Evolutionary conservation across 2,329 filamentous ascomycete genomes (phyloP).

Genomic region (Fusarium oxysporum): DNA sequence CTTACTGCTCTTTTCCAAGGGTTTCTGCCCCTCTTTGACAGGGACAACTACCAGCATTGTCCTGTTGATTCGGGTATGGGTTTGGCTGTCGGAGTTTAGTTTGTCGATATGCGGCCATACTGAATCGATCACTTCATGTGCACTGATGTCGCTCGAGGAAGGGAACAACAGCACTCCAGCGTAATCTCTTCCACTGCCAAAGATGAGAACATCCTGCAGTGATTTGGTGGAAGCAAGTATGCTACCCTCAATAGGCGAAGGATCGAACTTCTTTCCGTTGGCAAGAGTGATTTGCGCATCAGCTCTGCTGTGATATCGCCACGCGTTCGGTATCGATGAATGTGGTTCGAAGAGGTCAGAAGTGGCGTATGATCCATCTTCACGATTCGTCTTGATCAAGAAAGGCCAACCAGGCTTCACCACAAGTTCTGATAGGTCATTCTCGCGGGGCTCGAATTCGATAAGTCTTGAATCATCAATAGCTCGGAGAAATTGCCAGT

Average conservation of each 20-base stretch:
- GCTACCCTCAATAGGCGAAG: conserved; percentile 68
- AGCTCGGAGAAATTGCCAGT: conserved; percentile 70
- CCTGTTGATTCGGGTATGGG: conserved; percentile 62
- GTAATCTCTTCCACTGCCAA: conserved; percentile 67
- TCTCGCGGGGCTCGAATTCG: conserved; percentile 58
- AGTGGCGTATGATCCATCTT: conserved; percentile 71
- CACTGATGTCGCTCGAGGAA: conserved; percentile 40
- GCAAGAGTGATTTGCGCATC: conserved; percentile 72
- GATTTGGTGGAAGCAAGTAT: conserved; percentile 58
- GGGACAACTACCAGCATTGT: conserved; percentile 63
- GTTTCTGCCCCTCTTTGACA: conserved; percentile 11
- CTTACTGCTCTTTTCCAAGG: conserved; percentile 71
- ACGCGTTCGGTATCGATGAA: conserved; percentile 62
- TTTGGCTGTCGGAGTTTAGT: conserved; percentile 61
- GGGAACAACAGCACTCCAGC: conserved; percentile 68
- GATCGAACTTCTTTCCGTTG: conserved; percentile 78
- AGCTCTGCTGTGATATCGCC: conserved; percentile 71
- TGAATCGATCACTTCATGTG: conserved; percentile 53
- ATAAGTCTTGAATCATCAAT: conserved; percentile 49
- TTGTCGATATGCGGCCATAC: conserved; percentile 58
- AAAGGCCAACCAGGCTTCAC: conserved; percentile 68
- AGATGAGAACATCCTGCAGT: conserved; percentile 68
- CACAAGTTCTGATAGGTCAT: conserved; percentile 64
- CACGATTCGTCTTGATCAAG: conserved; percentile 66
- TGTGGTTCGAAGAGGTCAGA: conserved; percentile 72